A percentile compares a stretch with the other conserved stretches of the same genome.
Conservation (phyloP, 2,329 filamentous ascomycete species). For the Penicillium expansum region DNA sequence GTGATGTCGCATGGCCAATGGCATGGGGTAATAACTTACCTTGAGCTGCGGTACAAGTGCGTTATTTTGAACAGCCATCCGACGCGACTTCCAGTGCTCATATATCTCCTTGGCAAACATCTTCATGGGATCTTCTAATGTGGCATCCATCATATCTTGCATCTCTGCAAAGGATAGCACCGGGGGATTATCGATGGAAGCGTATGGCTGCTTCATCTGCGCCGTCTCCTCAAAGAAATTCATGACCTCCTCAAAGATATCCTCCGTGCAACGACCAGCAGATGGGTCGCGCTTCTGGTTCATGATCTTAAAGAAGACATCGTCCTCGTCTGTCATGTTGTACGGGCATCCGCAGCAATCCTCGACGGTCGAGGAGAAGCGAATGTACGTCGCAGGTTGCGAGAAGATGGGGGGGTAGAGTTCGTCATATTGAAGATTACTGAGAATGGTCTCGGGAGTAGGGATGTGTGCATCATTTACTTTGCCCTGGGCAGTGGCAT, state of each 20-base stretch:
- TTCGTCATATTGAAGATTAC: slow-evolving; percentile 77
- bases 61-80: slow-evolving; percentile 65
- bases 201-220: slow-evolving; percentile 79
- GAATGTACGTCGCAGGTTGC: slow-evolving; percentile 89
- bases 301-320: slow-evolving; percentile 76
- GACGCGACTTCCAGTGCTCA: slow-evolving; percentile 79
- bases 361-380: slow-evolving; percentile 96
- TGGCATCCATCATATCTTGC: slow-evolving; percentile 64
- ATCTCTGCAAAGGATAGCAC: slow-evolving; percentile 72
- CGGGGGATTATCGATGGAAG: slow-evolving; percentile 82
- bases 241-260: slow-evolving; percentile 92
- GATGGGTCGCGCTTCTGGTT: slow-evolving; percentile 70
- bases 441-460: slow-evolving; percentile 62
- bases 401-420: slow-evolving; percentile 77
- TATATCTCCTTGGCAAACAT: slow-evolving; percentile 75
- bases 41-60: slow-evolving; percentile 77
- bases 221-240: slow-evolving; percentile 90
- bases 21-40: slow-evolving; percentile 32
- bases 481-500: slow-evolving; percentile 60
- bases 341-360: slow-evolving; percentile 88
- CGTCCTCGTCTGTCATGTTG: slow-evolving; percentile 92
- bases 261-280: slow-evolving; percentile 68
- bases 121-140: slow-evolving; percentile 54
- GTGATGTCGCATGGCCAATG: neutral
- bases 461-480: slow-evolving; percentile 64